These are phyloP conservation scores for Geotrichum siamense DNA, from an alignment of 1,139 yeast genomes.

Conservation along the genomic window DNA sequence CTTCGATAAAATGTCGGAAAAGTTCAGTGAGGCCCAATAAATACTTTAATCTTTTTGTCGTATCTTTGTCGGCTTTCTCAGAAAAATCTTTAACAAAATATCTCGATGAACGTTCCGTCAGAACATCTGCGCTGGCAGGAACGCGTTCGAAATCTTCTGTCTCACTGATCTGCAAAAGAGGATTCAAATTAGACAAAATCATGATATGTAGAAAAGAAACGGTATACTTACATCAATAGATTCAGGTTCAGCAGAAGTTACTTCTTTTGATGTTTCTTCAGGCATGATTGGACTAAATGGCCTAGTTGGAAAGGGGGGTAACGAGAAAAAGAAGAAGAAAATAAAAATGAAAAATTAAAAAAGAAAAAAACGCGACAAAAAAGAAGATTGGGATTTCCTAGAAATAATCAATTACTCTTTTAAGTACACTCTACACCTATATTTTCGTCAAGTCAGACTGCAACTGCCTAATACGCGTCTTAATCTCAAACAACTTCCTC, in stretches of 20 bases:
- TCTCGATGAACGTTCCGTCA: slow-evolving; percentile 10
- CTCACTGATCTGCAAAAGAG: slow-evolving; percentile 2
- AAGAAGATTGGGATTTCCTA: too few relatives aligned
- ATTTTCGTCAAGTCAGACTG: too few relatives aligned
- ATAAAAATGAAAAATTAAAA: slow-evolving; percentile 2
- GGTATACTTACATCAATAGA: slow-evolving; percentile 1
- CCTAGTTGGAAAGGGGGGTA: not conserved
- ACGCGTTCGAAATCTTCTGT: slow-evolving; percentile 3
- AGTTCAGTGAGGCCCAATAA: slow-evolving; percentile 75
- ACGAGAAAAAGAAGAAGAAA: not conserved
- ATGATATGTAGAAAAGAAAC: too few relatives aligned
- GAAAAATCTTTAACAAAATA: slow-evolving; percentile 14
- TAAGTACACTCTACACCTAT: too few relatives aligned
- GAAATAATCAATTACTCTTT: too few relatives aligned
- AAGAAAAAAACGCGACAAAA: not conserved
- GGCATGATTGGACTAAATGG: slow-evolving; percentile 1
- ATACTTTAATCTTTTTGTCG: slow-evolving; percentile 74
- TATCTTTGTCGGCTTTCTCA: slow-evolving; percentile 40
- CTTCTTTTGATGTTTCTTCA: slow-evolving; percentile 3
- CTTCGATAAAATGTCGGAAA: slow-evolving; percentile 81
- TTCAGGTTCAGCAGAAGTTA: slow-evolving; percentile 4
- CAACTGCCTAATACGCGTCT: too few relatives aligned
- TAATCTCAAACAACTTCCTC: too few relatives aligned
- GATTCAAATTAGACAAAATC: not conserved
- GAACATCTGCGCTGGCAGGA: slow-evolving; percentile 2